These are phyloP conservation scores for Raphanus hybrid DNA, from an alignment of 441 rosid genomes.

Conservation along the genomic window DNA sequence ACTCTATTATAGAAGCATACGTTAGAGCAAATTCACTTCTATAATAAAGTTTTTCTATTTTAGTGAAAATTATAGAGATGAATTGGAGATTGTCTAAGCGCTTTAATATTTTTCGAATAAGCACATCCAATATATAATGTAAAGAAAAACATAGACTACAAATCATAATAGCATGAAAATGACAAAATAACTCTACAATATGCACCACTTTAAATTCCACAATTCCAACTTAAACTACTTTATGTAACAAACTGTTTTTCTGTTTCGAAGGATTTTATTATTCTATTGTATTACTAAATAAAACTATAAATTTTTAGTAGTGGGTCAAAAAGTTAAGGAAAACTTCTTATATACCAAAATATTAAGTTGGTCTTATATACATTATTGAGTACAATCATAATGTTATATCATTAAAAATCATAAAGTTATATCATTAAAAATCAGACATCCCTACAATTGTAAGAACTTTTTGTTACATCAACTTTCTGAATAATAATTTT, in stretches of 20 bases:
- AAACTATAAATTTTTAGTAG: not conserved
- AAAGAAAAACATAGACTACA: too few species aligned
- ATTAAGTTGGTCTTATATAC: not conserved
- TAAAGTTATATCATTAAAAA: constrained; percentile 3
- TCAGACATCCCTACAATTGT: constrained; percentile 3
- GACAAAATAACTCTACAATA: not conserved
- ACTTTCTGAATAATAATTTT: not conserved
- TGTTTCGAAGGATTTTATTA: not conserved
- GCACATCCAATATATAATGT: too few species aligned
- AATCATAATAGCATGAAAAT: not conserved
- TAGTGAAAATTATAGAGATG: too few species aligned
- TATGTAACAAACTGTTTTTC: not conserved
- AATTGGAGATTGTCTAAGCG: too few species aligned
- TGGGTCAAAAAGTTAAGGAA: not conserved
- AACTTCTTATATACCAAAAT: not conserved
- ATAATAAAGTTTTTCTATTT: too few species aligned
- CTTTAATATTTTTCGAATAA: not conserved
- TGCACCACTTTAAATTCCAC: not conserved
- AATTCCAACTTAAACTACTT: not conserved
- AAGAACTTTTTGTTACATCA: constrained; percentile 30
- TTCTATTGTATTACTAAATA: not conserved
- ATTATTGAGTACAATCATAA: constrained; percentile 18
- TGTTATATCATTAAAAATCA: not conserved
- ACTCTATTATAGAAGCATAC: too few species aligned
- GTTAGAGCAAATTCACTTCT: too few species aligned